Conservation (phyloP, 495 filamentous ascomycete genomes). For the Penicillium tannophilum region DNA sequence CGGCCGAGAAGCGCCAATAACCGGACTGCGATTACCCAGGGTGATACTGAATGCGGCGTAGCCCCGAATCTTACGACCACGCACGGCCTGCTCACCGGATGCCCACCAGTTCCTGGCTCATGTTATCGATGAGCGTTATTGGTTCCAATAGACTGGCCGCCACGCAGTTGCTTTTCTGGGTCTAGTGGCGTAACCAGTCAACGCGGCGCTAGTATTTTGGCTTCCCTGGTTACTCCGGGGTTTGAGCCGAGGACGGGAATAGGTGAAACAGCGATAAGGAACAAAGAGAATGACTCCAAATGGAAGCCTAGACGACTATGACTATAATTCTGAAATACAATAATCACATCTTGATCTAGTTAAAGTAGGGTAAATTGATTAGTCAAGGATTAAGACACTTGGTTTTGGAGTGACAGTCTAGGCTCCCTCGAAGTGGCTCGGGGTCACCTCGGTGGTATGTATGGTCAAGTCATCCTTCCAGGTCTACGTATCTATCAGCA, state of each 20-base stretch:
- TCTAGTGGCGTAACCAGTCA: slow-evolving; percentile 17
- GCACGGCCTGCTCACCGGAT: slow-evolving; percentile 18
- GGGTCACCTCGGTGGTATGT: neutral
- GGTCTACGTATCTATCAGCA: slow-evolving; percentile 1
- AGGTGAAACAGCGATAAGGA: slow-evolving; percentile 10
- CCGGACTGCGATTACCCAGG: slow-evolving; percentile 23
- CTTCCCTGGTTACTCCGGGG: slow-evolving; percentile 12
- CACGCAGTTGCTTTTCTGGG: slow-evolving; percentile 12
- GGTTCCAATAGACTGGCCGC: slow-evolving; percentile 9
- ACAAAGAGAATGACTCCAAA: neutral
- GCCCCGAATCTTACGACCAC: slow-evolving; percentile 25
- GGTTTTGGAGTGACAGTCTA: neutral
- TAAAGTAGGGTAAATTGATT: too few relatives aligned
- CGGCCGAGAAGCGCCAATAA: slow-evolving; percentile 16
- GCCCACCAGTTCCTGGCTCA: slow-evolving; percentile 25
- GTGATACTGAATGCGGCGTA: slow-evolving; percentile 27
- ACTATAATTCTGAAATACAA: too few relatives aligned
- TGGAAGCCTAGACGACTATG: neutral
- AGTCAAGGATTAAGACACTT: neutral
- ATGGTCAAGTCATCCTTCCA: neutral
- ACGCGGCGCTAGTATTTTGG: slow-evolving; percentile 10
- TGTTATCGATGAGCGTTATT: slow-evolving; percentile 15
- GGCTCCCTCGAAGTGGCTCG: neutral
- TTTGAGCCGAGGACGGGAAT: slow-evolving; percentile 1
- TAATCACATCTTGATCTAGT: too few relatives aligned